These are phyloP conservation scores for Jackrogersella minutella DNA, from an alignment of 495 filamentous ascomycete genomes.

Conservation along the genomic window DNA sequence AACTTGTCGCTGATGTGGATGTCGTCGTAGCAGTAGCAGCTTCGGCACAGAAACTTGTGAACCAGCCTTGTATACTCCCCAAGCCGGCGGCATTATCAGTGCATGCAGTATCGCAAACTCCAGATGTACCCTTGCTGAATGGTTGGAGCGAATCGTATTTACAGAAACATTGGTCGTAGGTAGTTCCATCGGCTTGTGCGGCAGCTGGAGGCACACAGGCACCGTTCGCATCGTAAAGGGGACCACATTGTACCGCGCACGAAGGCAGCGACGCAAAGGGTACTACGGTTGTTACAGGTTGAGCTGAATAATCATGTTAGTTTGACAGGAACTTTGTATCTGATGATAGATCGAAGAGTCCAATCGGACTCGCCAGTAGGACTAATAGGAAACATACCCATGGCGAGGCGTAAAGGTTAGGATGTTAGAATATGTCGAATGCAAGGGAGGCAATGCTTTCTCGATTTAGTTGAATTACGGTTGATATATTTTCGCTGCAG, in stretches of 20 bases:
- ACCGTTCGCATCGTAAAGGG: slow-evolving; percentile 63
- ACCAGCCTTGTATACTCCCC: slow-evolving; percentile 58
- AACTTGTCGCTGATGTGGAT: slow-evolving; percentile 29
- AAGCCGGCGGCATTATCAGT: slow-evolving; percentile 46
- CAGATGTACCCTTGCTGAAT: slow-evolving; percentile 51
- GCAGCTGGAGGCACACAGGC: slow-evolving; percentile 57
- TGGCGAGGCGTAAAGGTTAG: no score
- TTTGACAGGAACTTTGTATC: not conserved
- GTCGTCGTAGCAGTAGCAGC: slow-evolving; percentile 38
- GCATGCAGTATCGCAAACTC: slow-evolving; percentile 53
- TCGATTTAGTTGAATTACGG: no score
- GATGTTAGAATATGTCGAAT: not conserved
- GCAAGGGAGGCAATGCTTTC: slow-evolving; percentile 1
- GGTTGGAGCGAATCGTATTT: slow-evolving; percentile 49
- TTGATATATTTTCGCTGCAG: not conserved
- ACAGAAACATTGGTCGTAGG: slow-evolving; percentile 59
- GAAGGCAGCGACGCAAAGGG: slow-evolving; percentile 56
- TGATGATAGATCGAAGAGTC: not conserved
- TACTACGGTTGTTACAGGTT: slow-evolving; percentile 53
- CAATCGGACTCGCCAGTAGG: not conserved
- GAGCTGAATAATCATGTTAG: slow-evolving; percentile 23
- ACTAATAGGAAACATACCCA: slow-evolving; percentile 28
- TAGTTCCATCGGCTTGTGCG: slow-evolving; percentile 34
- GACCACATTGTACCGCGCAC: slow-evolving; percentile 56
- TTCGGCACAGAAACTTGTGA: slow-evolving; percentile 53